phyloP scores from a whole-genome alignment of 371 early-diverging fungal genomes.

The Rhizopus microsporus region DNA sequence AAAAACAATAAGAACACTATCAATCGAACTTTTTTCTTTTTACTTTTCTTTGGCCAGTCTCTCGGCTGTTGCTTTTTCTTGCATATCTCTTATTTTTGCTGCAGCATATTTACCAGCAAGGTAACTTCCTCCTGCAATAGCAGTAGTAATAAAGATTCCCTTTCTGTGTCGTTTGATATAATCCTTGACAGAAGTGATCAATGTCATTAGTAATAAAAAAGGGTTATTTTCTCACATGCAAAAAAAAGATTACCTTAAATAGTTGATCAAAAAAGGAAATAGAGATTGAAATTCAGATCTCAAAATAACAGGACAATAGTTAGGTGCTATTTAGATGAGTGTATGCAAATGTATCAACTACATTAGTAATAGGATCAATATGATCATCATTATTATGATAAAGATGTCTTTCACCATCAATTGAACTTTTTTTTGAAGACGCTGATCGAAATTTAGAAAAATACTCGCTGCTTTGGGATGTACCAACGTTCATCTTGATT shows the following conservation, averaged over 20 bases:
- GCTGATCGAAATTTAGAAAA: no score
- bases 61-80: constrained; percentile 62
- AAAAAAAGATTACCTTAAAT: constrained; percentile 1
- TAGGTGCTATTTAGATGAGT: no score
- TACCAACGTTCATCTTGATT: no score
- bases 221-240: neutral
- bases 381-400: no score
- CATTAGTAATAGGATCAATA: no score
- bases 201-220: neutral
- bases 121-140: constrained; percentile 74
- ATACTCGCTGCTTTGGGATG: no score
- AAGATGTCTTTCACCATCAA: no score
- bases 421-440: no score
- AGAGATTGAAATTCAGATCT: no score
- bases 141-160: constrained; percentile 64
- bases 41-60: constrained; percentile 81
- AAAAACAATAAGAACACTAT: constrained; percentile 3
- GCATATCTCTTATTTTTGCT: constrained; percentile 69
- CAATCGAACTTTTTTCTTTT: constrained; percentile 5
- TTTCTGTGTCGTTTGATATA: constrained; percentile 59
- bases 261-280: no score
- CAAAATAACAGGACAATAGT: no score
- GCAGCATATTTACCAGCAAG: constrained; percentile 75
- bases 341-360: no score
- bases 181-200: constrained; percentile 38